phyloP scores from a whole-genome alignment of 768 basidiomycete species.

The Mycena venus region DNA sequence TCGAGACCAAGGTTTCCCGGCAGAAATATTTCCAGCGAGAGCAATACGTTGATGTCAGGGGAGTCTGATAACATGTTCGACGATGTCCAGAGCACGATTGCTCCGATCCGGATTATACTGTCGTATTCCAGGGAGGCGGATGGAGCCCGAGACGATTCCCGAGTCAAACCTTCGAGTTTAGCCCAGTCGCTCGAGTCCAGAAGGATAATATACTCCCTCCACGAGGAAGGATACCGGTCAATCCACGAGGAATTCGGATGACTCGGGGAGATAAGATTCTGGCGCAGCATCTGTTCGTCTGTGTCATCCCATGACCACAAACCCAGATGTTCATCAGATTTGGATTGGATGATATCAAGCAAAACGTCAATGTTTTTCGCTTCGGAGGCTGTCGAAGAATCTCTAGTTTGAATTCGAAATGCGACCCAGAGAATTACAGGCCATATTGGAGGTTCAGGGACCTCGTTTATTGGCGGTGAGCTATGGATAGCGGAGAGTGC shows the following conservation, averaged over 20 bases:
- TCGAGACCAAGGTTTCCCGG: neutral
- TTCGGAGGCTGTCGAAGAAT: neutral
- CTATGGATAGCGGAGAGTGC: neutral
- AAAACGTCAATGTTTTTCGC: neutral
- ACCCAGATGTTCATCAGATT: neutral
- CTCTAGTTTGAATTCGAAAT: conserved; percentile 20
- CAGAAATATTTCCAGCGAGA: conserved; percentile 12
- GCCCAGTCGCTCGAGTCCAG: conserved; percentile 14
- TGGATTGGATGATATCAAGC: conserved; percentile 11
- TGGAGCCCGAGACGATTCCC: neutral
- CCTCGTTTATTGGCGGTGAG: neutral
- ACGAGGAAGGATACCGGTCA: conserved; percentile 23
- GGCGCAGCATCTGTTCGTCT: conserved; percentile 23
- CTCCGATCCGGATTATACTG: conserved; percentile 13
- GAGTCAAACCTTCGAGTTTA: conserved; percentile 12
- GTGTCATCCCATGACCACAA: conserved; percentile 29
- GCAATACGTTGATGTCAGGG: neutral
- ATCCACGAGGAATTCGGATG: conserved; percentile 11
- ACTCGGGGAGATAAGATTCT: neutral
- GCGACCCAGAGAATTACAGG: conserved; percentile 30
- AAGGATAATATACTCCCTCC: conserved; percentile 10
- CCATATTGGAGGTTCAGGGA: conserved; percentile 26
- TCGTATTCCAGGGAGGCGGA: conserved; percentile 7
- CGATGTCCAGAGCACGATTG: conserved; percentile 20
- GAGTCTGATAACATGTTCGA: neutral